Evolutionary conservation across 2,329 filamentous ascomycete species (phyloP), one percentile per base, ranked within the genome.

Genomic region (Cladosporium velox): DNA sequence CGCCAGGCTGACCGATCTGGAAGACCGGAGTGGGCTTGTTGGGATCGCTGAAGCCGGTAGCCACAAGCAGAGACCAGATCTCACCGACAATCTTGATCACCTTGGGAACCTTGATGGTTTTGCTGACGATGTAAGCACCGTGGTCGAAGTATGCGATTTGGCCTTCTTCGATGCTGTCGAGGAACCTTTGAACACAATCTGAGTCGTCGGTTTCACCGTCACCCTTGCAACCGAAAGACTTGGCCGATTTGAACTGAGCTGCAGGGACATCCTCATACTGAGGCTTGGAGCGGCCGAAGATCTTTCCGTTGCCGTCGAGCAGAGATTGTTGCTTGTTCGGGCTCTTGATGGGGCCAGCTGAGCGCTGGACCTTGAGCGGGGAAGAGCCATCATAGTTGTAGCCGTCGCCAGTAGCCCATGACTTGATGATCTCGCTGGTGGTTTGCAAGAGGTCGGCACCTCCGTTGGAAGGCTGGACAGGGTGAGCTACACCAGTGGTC

Each of bases 131-230:
- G 75, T 89, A 89, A 30, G 86, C 84, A 66, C 87, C 87, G 71
- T 88, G 86, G 72, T 89, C 86, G 72, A 87, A 86, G 78, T 86
- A 88, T 24, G 88, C 81, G 58, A 90, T 81, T 71, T 88, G 82
- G 69, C 87, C 87, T 10, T 62, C 59, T 0, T 86, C 77, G 18
- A 84, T 84, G 66, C 81, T 86, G 77, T 96, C 83, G 70, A 98
- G 87, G 60, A 93, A 84, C 65, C 86, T 85, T 78, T 97, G 93
- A 74, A 98, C 90, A 21, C 90, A 91, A 6, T 85, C 86, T 18
- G 94, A 97, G 75, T 98, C 95, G 73, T 98, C 94, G 0, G 92
- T 91, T 30, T 81, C 78, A 61, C 94, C 95, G 74, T 99, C 94
- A 74, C 95, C 95, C 80, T 88, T 91, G 73, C 92, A 93, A 66